Evolutionary conservation across 148 eudicot genomes (phyloP), one percentile per base, ranked within the genome.

Genomic region (Salicornia ramosissima): DNA sequence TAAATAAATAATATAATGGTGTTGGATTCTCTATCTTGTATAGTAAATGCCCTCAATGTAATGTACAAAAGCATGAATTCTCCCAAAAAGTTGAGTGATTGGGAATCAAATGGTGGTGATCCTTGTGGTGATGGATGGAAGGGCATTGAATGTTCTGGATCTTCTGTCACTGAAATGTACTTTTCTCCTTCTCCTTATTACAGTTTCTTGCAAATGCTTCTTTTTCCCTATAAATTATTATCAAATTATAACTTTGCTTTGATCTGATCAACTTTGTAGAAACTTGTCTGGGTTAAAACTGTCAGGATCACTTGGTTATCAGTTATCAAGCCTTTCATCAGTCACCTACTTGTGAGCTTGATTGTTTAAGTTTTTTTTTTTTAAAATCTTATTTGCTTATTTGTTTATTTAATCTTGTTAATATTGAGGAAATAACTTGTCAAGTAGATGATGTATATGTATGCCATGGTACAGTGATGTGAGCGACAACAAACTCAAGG

Each of bases 71-170:
- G 83, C 80, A 67, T 86, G 82, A 84, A 81, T 73, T 76, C 80
- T 24, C 90, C 87, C 11, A 71, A 75, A 52, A 47, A 78, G 53
- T 72, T 88, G 62, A 74, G 55, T 53, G 77, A 77, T 39, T 88
- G 92, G 92, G 74, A 73, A 77, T 65, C 86, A 26, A 52, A 60
- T 78, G 92, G 90, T 50, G 92, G 92, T n/a, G 90, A 88, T 73
- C 92, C 92, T 40, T 88, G 92, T 70, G 83, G 81, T n/a, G 80
- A 88, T 19, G 76, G 78, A 57, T 88, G 92, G 92, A 77, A 68
- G 67, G 92, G 92, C 60, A 75, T 88, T 64, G 69, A 70, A 52
- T 88, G 92, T 64, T 78, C 83, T 31, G 88, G 86, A 56, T 80
- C 87, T 39, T 70, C 78, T 59, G 86, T 88, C 36, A 75, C 83